phyloP scores from a whole-genome alignment of 768 basidiomycete species.

The Lactarius akahatsu region DNA sequence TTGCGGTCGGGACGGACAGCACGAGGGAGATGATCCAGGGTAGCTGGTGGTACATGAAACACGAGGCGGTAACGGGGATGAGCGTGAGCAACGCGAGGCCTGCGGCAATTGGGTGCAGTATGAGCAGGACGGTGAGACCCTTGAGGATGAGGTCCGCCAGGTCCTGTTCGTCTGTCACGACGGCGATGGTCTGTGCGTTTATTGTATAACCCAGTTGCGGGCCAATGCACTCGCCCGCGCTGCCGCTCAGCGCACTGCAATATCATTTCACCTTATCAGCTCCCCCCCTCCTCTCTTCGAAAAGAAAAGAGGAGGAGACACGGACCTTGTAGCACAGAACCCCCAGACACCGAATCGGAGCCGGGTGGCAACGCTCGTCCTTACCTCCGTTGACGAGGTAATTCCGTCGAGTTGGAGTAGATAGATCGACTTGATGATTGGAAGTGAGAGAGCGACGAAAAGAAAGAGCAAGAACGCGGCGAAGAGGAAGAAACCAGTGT shows the following conservation, averaged over 20 bases:
- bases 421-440: conserved; percentile 71
- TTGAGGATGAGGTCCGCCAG: conserved; percentile 50
- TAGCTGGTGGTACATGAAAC: conserved; percentile 46
- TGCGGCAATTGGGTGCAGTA: conserved; percentile 67
- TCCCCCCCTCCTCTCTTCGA: background rate
- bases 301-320: background rate
- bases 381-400: conserved; percentile 34
- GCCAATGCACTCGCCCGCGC: conserved; percentile 53
- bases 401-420: conserved; percentile 48
- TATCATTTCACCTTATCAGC: background rate
- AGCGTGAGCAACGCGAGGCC: conserved; percentile 57
- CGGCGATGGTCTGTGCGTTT: conserved; percentile 41
- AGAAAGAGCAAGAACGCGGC: conserved; percentile 70
- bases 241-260: conserved; percentile 37
- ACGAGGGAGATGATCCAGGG: conserved; percentile 58
- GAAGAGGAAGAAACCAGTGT: conserved; percentile 52
- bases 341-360: conserved; percentile 84
- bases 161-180: conserved; percentile 45
- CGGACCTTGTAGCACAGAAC: conserved; percentile 61
- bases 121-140: conserved; percentile 48
- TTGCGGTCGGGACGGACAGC: conserved; percentile 52
- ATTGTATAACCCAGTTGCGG: conserved; percentile 71
- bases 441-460: conserved; percentile 70
- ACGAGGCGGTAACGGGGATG: conserved; percentile 34
- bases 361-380: conserved; percentile 55